Evolutionary conservation across 306 rosid genomes (phyloP).

Genomic region (Benincasa hispida): DNA sequence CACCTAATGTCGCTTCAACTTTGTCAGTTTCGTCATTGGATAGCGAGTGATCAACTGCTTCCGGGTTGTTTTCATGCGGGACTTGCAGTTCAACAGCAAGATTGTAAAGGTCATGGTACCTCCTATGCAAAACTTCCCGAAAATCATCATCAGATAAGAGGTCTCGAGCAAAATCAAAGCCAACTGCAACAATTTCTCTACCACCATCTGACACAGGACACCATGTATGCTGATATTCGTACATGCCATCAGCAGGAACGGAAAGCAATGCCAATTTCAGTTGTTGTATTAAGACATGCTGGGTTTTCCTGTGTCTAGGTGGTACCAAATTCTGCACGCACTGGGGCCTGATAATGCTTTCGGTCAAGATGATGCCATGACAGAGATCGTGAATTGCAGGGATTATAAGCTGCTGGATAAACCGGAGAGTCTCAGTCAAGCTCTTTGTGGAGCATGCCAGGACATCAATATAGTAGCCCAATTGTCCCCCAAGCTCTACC

Average conservation of each 20-base stretch:
- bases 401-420: constrained; percentile 61
- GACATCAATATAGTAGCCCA: constrained; percentile 61
- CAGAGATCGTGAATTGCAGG: constrained; percentile 76
- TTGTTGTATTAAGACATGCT: constrained; percentile 47
- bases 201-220: constrained; percentile 48
- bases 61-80: constrained; percentile 45
- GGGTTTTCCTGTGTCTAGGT: constrained; percentile 66
- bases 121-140: constrained; percentile 67
- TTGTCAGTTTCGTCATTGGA: constrained; percentile 32
- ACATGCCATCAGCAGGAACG: constrained; percentile 87
- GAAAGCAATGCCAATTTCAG: constrained; percentile 76
- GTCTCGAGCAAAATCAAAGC: constrained; percentile 84
- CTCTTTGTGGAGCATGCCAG: constrained; percentile 79
- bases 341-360: constrained; percentile 67
- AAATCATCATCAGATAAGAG: constrained; percentile 84
- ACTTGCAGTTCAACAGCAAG: constrained; percentile 90
- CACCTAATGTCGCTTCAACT: constrained; percentile 67
- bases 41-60: constrained; percentile 38
- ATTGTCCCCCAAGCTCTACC: constrained; percentile 82
- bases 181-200: constrained; percentile 37
- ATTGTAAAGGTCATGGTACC: constrained; percentile 72
- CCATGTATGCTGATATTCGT: constrained; percentile 97
- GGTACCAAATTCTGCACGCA: constrained; percentile 65
- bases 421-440: constrained; percentile 70
- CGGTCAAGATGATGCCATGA: constrained; percentile 67